Percentiles rank a stretch among this genome's conserved stretches.
Evolutionary conservation across 257 asterid genomes (phyloP).

Genomic region (Gentiana dahurica): DNA sequence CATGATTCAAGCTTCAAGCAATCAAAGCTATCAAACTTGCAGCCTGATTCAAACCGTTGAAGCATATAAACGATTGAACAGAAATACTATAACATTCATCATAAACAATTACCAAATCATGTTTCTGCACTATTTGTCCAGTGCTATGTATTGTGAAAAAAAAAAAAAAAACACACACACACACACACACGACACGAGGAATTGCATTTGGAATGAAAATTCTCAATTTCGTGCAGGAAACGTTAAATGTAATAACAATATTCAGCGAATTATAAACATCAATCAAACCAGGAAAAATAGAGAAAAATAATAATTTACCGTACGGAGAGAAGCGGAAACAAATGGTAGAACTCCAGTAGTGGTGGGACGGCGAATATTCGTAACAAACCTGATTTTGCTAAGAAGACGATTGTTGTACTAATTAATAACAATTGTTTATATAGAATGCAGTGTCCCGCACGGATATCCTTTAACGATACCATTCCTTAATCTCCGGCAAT

Average conservation of each 20-base stretch:
- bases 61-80: neutral
- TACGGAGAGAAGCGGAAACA: constrained; percentile 4
- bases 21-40: neutral
- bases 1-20: neutral
- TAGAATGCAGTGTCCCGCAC: too few species aligned
- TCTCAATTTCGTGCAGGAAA: too few species aligned
- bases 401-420: too few species aligned
- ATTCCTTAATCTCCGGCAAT: too few species aligned
- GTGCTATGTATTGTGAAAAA: neutral
- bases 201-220: too few species aligned
- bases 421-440: too few species aligned
- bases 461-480: too few species aligned
- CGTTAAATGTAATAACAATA: too few species aligned
- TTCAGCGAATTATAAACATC: neutral
- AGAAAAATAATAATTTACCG: neutral
- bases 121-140: neutral
- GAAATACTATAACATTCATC: neutral
- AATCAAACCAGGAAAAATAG: neutral
- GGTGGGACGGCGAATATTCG: neutral
- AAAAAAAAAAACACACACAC: neutral
- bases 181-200: neutral
- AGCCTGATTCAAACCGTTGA: neutral
- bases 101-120: neutral
- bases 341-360: constrained; percentile 1
- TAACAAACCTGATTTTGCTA: too few species aligned